These are phyloP conservation scores for Iberis pinnata DNA, from an alignment of 345 rosid species.

Conservation along the genomic window DNA sequence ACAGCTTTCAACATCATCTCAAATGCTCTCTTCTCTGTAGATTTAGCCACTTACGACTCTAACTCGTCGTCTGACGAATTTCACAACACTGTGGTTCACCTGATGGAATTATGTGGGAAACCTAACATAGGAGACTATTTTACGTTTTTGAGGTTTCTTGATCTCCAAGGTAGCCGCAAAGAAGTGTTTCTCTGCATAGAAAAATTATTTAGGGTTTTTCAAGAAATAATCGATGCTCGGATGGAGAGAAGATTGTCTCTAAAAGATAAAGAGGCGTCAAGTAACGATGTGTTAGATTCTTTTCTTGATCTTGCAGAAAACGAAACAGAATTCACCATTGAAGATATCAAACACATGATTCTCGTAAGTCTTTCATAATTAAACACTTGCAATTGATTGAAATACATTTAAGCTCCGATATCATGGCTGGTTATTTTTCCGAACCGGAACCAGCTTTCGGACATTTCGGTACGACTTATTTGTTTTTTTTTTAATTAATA, in stretches of 20 bases:
- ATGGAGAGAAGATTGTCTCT: conserved; percentile 13
- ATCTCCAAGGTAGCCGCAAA: conserved; percentile 4
- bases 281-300: conserved; percentile 33
- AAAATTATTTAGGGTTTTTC: conserved; percentile 9
- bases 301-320: conserved; percentile 30
- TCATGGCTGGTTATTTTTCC: no score
- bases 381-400: not conserved
- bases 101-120: conserved; percentile 33
- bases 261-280: conserved; percentile 8
- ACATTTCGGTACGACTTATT: no score
- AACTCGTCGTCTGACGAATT: conserved; percentile 15
- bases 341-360: conserved; percentile 28
- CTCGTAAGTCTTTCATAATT: conserved; percentile 28
- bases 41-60: conserved; percentile 27
- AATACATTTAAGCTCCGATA: not conserved
- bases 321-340: conserved; percentile 15
- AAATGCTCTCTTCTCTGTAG: conserved; percentile 29
- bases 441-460: no score
- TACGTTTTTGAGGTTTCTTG: not conserved
- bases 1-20: conserved; percentile 34
- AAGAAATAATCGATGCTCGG: conserved; percentile 18
- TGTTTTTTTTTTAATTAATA: no score
- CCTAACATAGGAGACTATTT: conserved; percentile 36
- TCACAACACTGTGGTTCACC: conserved; percentile 15
- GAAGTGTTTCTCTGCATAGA: not conserved